These are phyloP conservation scores for Forsythia suspensa DNA, from an alignment of 257 asterid genomes.

Conservation along the genomic window DNA sequence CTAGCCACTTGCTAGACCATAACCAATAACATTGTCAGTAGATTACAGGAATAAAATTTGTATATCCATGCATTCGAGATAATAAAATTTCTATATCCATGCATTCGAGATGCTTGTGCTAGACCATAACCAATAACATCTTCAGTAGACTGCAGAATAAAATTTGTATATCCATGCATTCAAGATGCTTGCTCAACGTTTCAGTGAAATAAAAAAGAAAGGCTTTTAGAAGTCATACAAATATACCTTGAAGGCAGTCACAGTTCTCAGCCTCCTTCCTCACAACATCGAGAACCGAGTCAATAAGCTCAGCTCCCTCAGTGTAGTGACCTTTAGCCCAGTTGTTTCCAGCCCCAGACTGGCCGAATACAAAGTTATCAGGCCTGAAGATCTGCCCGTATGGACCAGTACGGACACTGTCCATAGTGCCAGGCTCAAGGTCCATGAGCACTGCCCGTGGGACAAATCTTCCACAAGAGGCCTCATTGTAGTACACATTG, in stretches of 20 bases:
- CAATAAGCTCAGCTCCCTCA: constrained; percentile 88
- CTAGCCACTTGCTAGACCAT: not conserved
- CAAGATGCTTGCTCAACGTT: not conserved
- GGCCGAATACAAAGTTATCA: constrained; percentile 79
- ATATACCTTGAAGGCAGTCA: constrained; percentile 82
- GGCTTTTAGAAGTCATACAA: not conserved
- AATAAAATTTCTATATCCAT: too few species aligned
- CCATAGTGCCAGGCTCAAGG: constrained; percentile 96
- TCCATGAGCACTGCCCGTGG: constrained; percentile 98
- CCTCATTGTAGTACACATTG: constrained; percentile 84
- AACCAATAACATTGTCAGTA: not conserved
- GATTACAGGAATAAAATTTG: not conserved
- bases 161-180: not conserved
- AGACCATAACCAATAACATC: not conserved
- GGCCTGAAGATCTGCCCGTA: constrained; percentile 87
- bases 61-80: not conserved
- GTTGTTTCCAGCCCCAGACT: constrained; percentile 89
- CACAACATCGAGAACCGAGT: constrained; percentile 82
- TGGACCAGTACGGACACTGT: constrained; percentile 87
- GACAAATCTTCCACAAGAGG: constrained; percentile 88
- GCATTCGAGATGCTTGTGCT: not conserved
- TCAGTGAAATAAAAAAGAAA: not conserved
- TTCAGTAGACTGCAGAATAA: too few species aligned
- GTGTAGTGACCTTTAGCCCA: constrained; percentile 91
- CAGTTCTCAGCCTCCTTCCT: constrained; percentile 86